A percentile compares a stretch with the other conserved stretches of the same genome.
Evolutionary conservation across 1,284 basidiomycete genomes (phyloP).

Genomic region (Malassezia sympodialis): DNA sequence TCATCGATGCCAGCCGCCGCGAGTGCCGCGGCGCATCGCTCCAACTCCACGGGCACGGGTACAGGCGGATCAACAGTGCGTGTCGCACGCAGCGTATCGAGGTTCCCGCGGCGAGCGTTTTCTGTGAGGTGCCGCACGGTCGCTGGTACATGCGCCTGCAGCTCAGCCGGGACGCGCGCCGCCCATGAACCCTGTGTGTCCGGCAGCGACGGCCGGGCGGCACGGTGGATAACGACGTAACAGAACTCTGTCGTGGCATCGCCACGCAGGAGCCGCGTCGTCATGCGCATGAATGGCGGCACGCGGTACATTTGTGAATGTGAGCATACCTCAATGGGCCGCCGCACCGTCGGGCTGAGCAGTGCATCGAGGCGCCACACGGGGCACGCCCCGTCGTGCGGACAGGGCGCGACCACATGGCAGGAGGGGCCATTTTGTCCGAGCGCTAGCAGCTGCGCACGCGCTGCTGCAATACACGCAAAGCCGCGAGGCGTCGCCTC

Average conservation of each 20-base stretch:
- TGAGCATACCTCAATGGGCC: constrained; percentile 57
- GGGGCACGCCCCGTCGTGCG: constrained; percentile 81
- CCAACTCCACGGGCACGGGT: background rate
- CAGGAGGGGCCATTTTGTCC: constrained; percentile 50
- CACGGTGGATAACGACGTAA: constrained; percentile 78
- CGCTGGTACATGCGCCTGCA: background rate
- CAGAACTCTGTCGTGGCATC: constrained; percentile 80
- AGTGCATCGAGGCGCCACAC: constrained; percentile 49
- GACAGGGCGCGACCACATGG: constrained; percentile 70
- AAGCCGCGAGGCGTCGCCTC: constrained; percentile 69
- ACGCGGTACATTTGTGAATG: constrained; percentile 79
- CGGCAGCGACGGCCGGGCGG: constrained; percentile 55
- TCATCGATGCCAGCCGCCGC: background rate
- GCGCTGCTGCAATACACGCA: constrained; percentile 67
- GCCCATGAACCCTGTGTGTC: constrained; percentile 13
- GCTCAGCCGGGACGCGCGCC: background rate
- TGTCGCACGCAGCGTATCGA: constrained; percentile 24
- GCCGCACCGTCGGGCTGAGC: background rate
- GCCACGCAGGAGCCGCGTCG: constrained; percentile 70
- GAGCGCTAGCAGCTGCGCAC: constrained; percentile 64
- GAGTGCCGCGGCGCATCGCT: background rate
- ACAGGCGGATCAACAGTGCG: background rate
- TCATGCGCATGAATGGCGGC: constrained; percentile 70
- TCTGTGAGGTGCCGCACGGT: constrained; percentile 1
- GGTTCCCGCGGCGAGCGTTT: constrained; percentile 17